phyloP scores from a whole-genome alignment of 768 basidiomycete species.

The Podaxis mareebaensis region DNA sequence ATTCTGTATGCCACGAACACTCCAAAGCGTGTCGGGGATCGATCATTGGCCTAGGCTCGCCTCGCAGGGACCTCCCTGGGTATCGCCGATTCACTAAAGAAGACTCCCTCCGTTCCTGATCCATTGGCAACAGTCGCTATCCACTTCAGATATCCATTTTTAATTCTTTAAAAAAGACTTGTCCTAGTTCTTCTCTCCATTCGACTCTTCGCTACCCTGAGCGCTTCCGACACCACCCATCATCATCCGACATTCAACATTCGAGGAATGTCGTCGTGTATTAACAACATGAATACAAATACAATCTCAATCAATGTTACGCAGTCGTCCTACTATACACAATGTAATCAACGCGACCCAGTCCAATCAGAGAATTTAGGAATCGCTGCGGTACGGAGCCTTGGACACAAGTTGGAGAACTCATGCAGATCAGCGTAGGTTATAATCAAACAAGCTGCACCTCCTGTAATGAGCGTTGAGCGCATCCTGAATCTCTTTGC shows the following conservation, averaged over 20 bases:
- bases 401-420: neutral
- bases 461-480: neutral
- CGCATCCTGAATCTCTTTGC: conserved; percentile 2
- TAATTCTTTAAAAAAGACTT: too few species aligned
- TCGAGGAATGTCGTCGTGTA: too few species aligned
- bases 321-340: neutral
- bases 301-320: neutral
- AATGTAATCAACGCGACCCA: neutral
- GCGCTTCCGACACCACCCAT: too few species aligned
- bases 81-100: conserved; percentile 57
- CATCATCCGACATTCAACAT: too few species aligned
- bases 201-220: too few species aligned
- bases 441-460: conserved; percentile 11
- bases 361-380: neutral
- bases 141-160: too few species aligned
- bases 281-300: neutral
- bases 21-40: too few species aligned
- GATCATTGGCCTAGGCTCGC: conserved; percentile 36
- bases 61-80: conserved; percentile 59
- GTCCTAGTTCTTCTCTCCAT: too few species aligned
- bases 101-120: conserved; percentile 23
- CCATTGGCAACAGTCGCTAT: too few species aligned
- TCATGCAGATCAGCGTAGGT: neutral
- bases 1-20: too few species aligned
- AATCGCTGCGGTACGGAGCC: neutral